These are phyloP conservation scores for Limnomonas spitsbergensis DNA, from an alignment of 139 green algal species.

Conservation along the genomic window DNA sequence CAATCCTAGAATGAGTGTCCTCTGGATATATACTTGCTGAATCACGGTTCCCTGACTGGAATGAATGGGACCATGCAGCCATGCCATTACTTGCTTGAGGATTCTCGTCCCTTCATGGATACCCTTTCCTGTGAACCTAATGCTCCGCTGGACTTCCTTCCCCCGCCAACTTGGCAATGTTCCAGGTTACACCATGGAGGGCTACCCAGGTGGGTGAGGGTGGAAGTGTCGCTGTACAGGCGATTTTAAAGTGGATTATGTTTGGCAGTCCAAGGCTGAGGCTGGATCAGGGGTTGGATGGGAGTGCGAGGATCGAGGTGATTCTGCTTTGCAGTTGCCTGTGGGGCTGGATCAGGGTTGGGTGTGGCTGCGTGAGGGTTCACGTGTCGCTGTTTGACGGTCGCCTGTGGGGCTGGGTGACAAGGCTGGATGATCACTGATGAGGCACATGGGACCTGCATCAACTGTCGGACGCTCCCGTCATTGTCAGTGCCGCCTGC, in stretches of 20 bases:
- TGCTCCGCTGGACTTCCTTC: background rate
- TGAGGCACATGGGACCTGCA: too few relatives aligned
- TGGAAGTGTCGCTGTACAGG: constrained; percentile 52
- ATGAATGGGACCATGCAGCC: background rate
- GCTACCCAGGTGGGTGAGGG: constrained; percentile 32
- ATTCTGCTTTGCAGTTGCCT: too few relatives aligned
- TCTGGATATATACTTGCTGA: background rate
- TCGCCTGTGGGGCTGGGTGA: too few relatives aligned
- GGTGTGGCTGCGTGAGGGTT: too few relatives aligned
- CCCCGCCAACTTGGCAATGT: background rate
- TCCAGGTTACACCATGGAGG: constrained; percentile 52
- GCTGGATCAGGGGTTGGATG: background rate
- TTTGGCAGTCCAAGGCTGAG: background rate
- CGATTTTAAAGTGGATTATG: constrained; percentile 47
- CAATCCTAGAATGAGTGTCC: background rate
- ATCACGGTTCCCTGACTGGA: background rate
- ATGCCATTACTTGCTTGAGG: background rate
- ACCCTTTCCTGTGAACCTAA: background rate
- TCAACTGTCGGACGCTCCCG: too few relatives aligned
- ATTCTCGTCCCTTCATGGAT: background rate
- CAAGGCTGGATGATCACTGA: too few relatives aligned
- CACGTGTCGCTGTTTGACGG: too few relatives aligned
- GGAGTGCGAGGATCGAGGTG: too few relatives aligned
- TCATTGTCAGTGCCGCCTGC: too few relatives aligned
- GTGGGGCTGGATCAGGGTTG: too few relatives aligned